phyloP scores from a whole-genome alignment of 805 yeast species.

The Debaryomyces tyrocola region DNA sequence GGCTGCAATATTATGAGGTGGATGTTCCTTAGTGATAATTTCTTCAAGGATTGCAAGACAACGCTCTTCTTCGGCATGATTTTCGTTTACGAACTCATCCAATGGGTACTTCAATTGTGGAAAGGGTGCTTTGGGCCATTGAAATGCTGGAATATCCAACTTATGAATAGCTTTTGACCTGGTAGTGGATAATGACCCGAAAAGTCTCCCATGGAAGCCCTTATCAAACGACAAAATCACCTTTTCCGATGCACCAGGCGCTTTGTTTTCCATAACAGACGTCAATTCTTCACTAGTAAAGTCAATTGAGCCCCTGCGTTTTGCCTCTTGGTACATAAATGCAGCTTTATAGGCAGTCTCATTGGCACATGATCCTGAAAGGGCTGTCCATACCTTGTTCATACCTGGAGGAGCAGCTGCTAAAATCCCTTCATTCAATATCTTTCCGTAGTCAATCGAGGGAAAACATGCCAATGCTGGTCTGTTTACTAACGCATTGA shows the following conservation, averaged over 20 bases:
- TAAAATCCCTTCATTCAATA: slow-evolving; percentile 51
- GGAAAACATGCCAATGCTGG: slow-evolving; percentile 49
- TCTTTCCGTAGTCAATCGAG: slow-evolving; percentile 50
- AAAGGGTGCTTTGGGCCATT: slow-evolving; percentile 57
- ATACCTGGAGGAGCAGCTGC: slow-evolving; percentile 68
- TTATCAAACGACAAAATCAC: slow-evolving; percentile 53
- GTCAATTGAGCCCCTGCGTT: slow-evolving; percentile 47
- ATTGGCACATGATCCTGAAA: slow-evolving; percentile 69
- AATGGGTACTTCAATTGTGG: slow-evolving; percentile 44
- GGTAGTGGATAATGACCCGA: slow-evolving; percentile 56
- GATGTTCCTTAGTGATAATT: slow-evolving; percentile 28
- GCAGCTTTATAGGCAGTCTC: slow-evolving; percentile 74
- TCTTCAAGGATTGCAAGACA: slow-evolving; percentile 47
- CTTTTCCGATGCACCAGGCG: slow-evolving; percentile 55
- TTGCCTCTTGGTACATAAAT: slow-evolving; percentile 60
- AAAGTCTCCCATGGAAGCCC: slow-evolving; percentile 58
- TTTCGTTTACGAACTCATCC: slow-evolving; percentile 35
- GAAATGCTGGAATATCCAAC: slow-evolving; percentile 58
- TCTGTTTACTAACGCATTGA: slow-evolving; percentile 67
- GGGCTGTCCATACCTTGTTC: slow-evolving; percentile 61
- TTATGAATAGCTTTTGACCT: slow-evolving; percentile 59
- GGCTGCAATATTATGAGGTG: slow-evolving; percentile 63
- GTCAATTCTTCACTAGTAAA: slow-evolving; percentile 47
- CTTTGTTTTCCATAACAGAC: slow-evolving; percentile 49
- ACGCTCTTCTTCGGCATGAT: slow-evolving; percentile 46